Evolutionary conservation across 2,329 filamentous ascomycete species (phyloP).

Genomic region (Pseudogymnoascus sp.): DNA sequence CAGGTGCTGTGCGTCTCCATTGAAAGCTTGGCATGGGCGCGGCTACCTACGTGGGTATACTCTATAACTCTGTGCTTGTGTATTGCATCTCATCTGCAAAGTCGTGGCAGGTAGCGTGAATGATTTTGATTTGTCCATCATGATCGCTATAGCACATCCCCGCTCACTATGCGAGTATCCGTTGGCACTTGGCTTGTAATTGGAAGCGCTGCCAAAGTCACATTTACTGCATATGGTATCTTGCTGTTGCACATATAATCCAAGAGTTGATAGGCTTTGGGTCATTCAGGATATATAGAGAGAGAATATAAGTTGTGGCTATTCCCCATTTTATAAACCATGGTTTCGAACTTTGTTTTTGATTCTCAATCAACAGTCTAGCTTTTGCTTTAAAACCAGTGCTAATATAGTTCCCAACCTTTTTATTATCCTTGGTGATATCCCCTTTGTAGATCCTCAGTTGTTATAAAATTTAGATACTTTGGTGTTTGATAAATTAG

Average conservation of each 20-base stretch:
- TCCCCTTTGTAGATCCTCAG: neutral
- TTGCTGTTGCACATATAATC: neutral
- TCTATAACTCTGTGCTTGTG: neutral
- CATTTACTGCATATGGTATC: neutral
- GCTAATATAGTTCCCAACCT: neutral
- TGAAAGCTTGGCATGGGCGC: neutral
- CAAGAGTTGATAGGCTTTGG: neutral
- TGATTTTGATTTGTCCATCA: neutral
- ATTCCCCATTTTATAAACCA: neutral
- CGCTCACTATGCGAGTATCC: neutral
- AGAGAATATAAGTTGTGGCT: neutral
- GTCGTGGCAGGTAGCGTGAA: neutral
- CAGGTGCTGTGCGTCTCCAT: neutral
- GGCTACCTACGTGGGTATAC: neutral
- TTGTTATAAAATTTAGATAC: neutral
- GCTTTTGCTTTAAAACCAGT: no score
- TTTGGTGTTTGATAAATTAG: neutral
- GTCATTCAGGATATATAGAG: neutral
- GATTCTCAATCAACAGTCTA: neutral
- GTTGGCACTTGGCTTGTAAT: no score
- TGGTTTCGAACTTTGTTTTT: neutral
- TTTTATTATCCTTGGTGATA: neutral
- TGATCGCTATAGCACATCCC: neutral
- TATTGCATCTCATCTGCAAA: neutral
- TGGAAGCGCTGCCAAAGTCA: neutral